Conservation (phyloP, 1,139 yeast species). For the Geotrichum cucujoidarum region DNA sequence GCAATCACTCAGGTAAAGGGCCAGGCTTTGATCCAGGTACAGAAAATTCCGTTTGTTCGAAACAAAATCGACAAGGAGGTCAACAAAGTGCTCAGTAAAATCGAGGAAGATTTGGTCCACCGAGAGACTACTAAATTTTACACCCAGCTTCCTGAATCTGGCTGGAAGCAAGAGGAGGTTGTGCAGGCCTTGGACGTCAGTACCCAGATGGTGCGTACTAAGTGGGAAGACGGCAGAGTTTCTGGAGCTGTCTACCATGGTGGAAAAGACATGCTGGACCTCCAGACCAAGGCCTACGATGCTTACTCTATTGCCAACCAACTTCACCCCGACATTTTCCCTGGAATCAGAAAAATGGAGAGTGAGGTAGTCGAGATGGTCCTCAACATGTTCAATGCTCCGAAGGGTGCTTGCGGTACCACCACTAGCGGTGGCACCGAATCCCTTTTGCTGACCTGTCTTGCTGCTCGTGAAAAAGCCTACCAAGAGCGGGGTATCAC, state of each 20-base stretch:
- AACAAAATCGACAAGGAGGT: conserved; percentile 60
- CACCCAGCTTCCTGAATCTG: conserved; percentile 51
- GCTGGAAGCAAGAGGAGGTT: conserved; percentile 47
- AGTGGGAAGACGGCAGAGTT: conserved; percentile 79
- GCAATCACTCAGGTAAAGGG: no score
- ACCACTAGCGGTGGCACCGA: conserved; percentile 97
- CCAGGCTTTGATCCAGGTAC: conserved; percentile 23
- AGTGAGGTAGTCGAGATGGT: conserved; percentile 94
- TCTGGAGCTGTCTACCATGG: conserved; percentile 98
- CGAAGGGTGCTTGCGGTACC: conserved; percentile 71
- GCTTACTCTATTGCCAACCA: conserved; percentile 85
- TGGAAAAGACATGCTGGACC: conserved; percentile 62
- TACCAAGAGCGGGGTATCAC: conserved; percentile 59
- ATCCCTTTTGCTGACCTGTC: conserved; percentile 75
- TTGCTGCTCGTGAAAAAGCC: conserved; percentile 72
- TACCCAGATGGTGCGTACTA: conserved; percentile 52
- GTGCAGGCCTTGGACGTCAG: conserved; percentile 42
- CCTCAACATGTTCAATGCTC: conserved; percentile 70
- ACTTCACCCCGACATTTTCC: conserved; percentile 94
- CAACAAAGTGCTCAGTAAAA: conserved; percentile 41
- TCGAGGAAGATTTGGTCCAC: conserved; percentile 54
- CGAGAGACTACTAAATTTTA: conserved; percentile 48
- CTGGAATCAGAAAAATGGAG: conserved; percentile 95
- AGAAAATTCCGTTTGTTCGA: conserved; percentile 47
- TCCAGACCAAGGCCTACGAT: conserved; percentile 74